Evolutionary conservation across 208 protist species (phyloP), one percentile per base, ranked within the genome.

Genomic region (Wallacemonas collosoma): DNA sequence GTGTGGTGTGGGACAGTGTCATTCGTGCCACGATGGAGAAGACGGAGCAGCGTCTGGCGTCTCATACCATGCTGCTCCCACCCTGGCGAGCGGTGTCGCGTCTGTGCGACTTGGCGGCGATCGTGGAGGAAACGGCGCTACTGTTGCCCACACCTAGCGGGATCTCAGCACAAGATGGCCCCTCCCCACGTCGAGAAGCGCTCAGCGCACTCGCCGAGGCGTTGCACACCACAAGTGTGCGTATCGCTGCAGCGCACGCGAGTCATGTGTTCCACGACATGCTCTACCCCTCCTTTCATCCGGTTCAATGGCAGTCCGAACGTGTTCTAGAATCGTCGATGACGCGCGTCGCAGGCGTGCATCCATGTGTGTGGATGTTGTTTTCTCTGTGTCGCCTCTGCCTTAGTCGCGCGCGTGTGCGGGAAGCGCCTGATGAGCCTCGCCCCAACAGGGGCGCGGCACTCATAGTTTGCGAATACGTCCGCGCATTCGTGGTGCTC

Each of bases 301-400:
- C 60, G 5, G 60, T 65, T 35, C 12, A 17, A 38, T 65, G 60
- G 60, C 60, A 65, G 60, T n/a, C 43, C 12, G 60, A 45, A 1
- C 60, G 60, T 3, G n/a, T 53, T 12, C 60, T 65, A 4, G 60
- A 65, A 41, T 65, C 60, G 41, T 15, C 60, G 9, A 65, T 65
- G 60, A 26, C 64, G 47, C 64, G 64, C 39, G 40, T 48, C 43
- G 38, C 60, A 8, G 64, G 51, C 26, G 64, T 58, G 35, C 64
- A 69, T 36, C 45, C 64, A 11, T 69, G 64, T 40, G 64, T 69
- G 48, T 69, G 64, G 64, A 69, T 58, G 26, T 17, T 69, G 36
- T 69, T 69, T 41, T 41, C 4, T 12, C 50, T 69, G 38, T 69
- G 64, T 17, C 64, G 64, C 17, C 7, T 48, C 9, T 41, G 38